Conservation (phyloP, 2,329 filamentous ascomycete species). For the Leptographium lundbergii region DNA sequence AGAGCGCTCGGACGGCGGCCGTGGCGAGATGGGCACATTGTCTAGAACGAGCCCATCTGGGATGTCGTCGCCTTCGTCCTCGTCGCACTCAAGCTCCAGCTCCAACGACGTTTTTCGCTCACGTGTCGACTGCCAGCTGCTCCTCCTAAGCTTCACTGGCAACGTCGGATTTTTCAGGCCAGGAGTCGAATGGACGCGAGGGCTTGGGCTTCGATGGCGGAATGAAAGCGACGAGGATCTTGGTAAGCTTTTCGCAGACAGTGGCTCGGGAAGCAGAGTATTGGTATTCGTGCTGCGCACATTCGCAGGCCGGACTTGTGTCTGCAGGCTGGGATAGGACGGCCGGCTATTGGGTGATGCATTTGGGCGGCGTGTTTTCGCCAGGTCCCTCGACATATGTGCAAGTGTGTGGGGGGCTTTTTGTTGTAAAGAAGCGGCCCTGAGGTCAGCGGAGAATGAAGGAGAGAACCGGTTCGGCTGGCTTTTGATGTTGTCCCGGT, state of each 20-base stretch:
- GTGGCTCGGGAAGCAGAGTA: slow-evolving; percentile 19
- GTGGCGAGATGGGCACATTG: slow-evolving; percentile 73
- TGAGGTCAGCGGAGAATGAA: slow-evolving; percentile 30
- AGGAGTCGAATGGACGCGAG: slow-evolving; percentile 25
- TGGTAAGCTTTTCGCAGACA: slow-evolving; percentile 17
- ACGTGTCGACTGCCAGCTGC: slow-evolving; percentile 58
- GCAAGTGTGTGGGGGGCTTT: slow-evolving; percentile 14
- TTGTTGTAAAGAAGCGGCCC: slow-evolving; percentile 18
- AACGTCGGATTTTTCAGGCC: slow-evolving; percentile 29
- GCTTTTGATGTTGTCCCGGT: slow-evolving; percentile 24
- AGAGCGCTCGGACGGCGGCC: slow-evolving; percentile 42
- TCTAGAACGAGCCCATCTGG: slow-evolving; percentile 69
- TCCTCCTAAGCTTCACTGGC: slow-evolving; percentile 33
- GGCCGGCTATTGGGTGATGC: slow-evolving; percentile 23
- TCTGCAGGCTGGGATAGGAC: slow-evolving; percentile 31
- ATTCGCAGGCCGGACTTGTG: slow-evolving; percentile 32
- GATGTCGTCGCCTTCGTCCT: slow-evolving; percentile 65
- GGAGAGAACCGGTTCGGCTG: slow-evolving; percentile 36
- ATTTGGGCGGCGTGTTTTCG: slow-evolving; percentile 18
- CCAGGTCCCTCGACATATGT: slow-evolving; percentile 18
- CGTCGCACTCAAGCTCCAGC: slow-evolving; percentile 63
- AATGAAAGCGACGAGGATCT: slow-evolving; percentile 27
- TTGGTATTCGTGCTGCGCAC: slow-evolving; percentile 37
- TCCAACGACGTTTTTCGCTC: slow-evolving; percentile 56
- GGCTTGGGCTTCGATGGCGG: slow-evolving; percentile 39